Evolutionary conservation across 2,329 filamentous ascomycete species (phyloP), one percentile per base, ranked within the genome.

Genomic region (Xylaria sp.): DNA sequence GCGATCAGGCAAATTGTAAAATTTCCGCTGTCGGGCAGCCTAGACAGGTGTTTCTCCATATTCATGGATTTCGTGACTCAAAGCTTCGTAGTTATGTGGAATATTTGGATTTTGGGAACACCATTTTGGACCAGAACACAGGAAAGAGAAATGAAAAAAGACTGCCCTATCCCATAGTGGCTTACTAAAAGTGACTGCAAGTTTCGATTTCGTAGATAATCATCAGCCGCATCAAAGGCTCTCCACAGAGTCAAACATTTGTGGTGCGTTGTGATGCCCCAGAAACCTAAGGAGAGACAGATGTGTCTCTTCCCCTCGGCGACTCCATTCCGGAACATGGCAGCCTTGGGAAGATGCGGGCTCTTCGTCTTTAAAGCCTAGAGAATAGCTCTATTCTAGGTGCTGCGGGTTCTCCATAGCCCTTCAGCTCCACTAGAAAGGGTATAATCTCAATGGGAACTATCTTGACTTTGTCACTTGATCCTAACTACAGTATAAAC

Each of bases 371-470:
- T 25, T 52, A n/a, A 35, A 51, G 33, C 21, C 48, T 46, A 23
- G 49, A 49, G 62, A 37, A 43, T 21, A 47, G 49, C 25, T 61
- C 54, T 54, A 55, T 64, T 48, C 54, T 37, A 11, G 54, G 21
- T 38, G 25, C 27, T 40, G 29, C 31, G 37, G 29, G 17, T 46
- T 38, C 40, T 27, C 59, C 53, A 58, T 58, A 43, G 37, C 54
- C 43, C 43, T 21, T 37, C 11, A 25, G 54, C 23, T 58, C 60
- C 60, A 62, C 54, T 35, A 19, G 40, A 52, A 52, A 29, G 46
- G 29, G 41, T 33, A 25, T 31, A 41, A 33, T n/a, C n/a, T n/a
- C n/a, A 41, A 40, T 19, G 15, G 46, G 25, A 57, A 27, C 33
- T 41, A 44, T 29, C 38, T 40, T 4, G 19, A 54, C 31, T 38